Conservation (phyloP, 2,329 filamentous ascomycete species). For the Penicillium rolfsii region DNA sequence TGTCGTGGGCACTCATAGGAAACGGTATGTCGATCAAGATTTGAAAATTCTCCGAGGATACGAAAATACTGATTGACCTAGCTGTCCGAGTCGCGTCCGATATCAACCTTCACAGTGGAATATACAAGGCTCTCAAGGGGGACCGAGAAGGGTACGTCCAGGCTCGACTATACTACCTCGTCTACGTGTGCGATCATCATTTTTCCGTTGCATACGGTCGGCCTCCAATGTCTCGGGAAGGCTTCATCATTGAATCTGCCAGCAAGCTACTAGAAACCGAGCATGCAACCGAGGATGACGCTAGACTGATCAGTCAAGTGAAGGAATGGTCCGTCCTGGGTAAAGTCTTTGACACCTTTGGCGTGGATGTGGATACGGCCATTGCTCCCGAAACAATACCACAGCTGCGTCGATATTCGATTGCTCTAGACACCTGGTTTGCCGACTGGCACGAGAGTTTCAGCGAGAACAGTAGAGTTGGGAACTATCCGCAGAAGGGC, state of each 20-base stretch:
- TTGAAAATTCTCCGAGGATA: not conserved
- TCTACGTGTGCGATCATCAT: conserved; percentile 46
- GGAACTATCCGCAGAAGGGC: conserved; percentile 51
- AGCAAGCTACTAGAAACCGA: conserved; percentile 33
- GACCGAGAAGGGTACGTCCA: conserved; percentile 28
- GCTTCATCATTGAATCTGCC: conserved; percentile 36
- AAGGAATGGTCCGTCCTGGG: conserved; percentile 38
- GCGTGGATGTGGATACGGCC: conserved; percentile 36
- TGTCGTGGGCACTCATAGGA: conserved; percentile 36
- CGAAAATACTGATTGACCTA: conserved; percentile 8
- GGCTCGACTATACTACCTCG: conserved; percentile 38
- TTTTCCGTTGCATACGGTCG: conserved; percentile 43
- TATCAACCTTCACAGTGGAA: conserved; percentile 30
- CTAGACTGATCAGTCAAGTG: conserved; percentile 41
- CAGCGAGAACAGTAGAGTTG: conserved; percentile 30
- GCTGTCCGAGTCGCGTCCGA: conserved; percentile 31
- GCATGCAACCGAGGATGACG: conserved; percentile 39
- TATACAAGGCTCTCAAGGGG: conserved; percentile 28
- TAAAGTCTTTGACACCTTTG: conserved; percentile 39
- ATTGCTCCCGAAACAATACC: conserved; percentile 21
- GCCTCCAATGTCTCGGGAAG: conserved; percentile 40
- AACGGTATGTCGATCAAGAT: not conserved
- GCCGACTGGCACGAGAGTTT: conserved; percentile 24
- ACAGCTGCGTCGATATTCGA: conserved; percentile 18
- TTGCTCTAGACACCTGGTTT: conserved; percentile 22